Evolutionary conservation across 306 rosid species (phyloP).

Genomic region (Parietaria judaica): DNA sequence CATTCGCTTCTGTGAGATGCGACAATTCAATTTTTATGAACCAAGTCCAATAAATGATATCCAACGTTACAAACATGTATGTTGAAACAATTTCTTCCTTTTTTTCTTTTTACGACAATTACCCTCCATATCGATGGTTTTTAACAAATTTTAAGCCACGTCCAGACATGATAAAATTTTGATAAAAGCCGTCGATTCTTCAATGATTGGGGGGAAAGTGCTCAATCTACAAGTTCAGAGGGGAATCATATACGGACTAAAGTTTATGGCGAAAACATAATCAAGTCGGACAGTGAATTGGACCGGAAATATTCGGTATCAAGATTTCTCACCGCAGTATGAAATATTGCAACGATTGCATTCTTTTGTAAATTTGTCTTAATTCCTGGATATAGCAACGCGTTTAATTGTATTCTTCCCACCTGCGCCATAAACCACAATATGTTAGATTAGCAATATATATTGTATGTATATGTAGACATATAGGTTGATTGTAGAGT

Average conservation of each 20-base stretch:
- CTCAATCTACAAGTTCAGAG: too few relatives aligned
- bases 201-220: too few relatives aligned
- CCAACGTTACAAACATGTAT: too few relatives aligned
- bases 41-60: background rate
- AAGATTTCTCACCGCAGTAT: conserved; percentile 58
- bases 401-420: conserved; percentile 86
- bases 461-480: background rate
- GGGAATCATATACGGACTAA: too few relatives aligned
- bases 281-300: background rate
- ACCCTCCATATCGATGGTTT: too few relatives aligned
- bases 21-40: background rate
- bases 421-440: conserved; percentile 39
- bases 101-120: too few relatives aligned
- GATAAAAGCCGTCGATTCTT: too few relatives aligned
- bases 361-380: conserved; percentile 87
- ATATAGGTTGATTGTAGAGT: background rate
- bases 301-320: background rate
- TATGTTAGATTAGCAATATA: background rate
- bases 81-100: too few relatives aligned
- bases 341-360: conserved; percentile 86
- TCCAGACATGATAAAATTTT: too few relatives aligned
- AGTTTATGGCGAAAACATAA: too few relatives aligned
- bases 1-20: background rate
- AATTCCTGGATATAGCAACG: conserved; percentile 84
- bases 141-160: too few relatives aligned